These are phyloP conservation scores for Backusella mclennaniae DNA, from an alignment of 192 early-diverging fungal genomes.

Conservation along the genomic window DNA sequence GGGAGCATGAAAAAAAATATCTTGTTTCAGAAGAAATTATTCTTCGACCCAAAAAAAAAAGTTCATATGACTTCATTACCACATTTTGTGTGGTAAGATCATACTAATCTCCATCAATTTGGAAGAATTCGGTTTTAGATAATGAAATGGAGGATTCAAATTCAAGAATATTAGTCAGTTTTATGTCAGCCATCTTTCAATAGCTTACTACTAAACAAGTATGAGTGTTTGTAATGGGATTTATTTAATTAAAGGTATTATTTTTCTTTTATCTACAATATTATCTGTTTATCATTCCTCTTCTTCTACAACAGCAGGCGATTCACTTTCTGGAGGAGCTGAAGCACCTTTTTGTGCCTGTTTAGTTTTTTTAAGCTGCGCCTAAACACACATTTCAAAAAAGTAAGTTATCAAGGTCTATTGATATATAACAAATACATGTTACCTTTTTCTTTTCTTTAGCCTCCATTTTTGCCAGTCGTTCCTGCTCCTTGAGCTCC, in stretches of 20 bases:
- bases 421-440: neutral
- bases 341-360: neutral
- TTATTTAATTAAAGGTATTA: neutral
- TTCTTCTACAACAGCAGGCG: neutral
- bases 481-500: conserved; percentile 45
- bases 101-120: too few relatives aligned
- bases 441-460: conserved; percentile 38
- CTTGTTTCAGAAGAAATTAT: too few relatives aligned
- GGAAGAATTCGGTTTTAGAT: too few relatives aligned
- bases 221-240: neutral
- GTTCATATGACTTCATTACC: too few relatives aligned
- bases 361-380: neutral
- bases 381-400: neutral
- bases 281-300: neutral
- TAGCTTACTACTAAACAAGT: neutral
- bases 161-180: too few relatives aligned
- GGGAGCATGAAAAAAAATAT: too few relatives aligned
- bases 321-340: neutral
- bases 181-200: neutral
- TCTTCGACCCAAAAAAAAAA: too few relatives aligned
- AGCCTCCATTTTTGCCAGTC: conserved; percentile 43
- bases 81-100: too few relatives aligned
- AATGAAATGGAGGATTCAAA: too few relatives aligned
- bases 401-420: too few relatives aligned
- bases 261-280: conserved; percentile 1